These are phyloP conservation scores for Prunus yedoensis DNA, from an alignment of 331 rosid genomes.

Conservation along the genomic window DNA sequence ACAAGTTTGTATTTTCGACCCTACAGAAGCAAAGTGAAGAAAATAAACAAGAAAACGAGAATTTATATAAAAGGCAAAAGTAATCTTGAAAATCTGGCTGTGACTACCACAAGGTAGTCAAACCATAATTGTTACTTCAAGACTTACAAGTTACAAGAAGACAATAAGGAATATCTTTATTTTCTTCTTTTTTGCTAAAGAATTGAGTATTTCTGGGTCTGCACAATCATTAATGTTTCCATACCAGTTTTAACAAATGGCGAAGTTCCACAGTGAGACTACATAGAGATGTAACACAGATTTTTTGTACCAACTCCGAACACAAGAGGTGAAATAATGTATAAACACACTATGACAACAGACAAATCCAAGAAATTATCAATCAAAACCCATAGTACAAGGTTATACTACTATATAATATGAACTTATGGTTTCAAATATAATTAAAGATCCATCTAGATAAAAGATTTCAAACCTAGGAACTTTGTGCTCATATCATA, in stretches of 20 bases:
- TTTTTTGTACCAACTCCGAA: background rate
- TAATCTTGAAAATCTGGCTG: background rate
- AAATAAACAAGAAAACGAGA: background rate
- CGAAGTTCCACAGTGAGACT: background rate
- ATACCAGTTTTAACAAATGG: background rate
- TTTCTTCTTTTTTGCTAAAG: background rate
- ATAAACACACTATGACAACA: background rate
- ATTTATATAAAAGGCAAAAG: background rate
- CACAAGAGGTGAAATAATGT: background rate
- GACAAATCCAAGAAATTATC: background rate
- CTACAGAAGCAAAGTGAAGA: constrained; percentile 15
- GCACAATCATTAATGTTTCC: background rate
- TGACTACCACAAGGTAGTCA: background rate
- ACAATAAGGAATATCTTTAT: background rate
- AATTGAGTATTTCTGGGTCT: background rate
- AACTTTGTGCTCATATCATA: background rate
- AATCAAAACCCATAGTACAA: background rate
- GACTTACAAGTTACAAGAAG: background rate
- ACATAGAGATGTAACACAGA: background rate
- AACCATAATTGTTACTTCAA: background rate
- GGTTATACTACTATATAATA: background rate
- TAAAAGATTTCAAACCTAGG: background rate
- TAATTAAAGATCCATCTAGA: too few relatives aligned
- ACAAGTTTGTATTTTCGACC: constrained; percentile 83
- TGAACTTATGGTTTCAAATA: too few relatives aligned